Percentiles rank a stretch among this genome's conserved stretches.
Conservation (phyloP, 192 early-diverging fungal genomes). For the Coemansia sp. region DNA sequence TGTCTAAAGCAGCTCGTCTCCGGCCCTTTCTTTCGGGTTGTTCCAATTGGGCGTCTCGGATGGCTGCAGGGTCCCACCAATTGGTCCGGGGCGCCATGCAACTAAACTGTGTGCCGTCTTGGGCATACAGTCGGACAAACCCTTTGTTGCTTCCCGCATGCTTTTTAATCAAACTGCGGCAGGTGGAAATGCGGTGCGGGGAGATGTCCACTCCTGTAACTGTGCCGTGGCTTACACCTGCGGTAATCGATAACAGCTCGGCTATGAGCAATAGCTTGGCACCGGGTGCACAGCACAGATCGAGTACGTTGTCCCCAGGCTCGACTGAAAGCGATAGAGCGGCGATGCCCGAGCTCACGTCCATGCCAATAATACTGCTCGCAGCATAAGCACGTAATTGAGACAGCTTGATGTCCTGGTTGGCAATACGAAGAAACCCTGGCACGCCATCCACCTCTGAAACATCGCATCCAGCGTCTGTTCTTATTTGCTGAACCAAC, state of each 20-base stretch:
- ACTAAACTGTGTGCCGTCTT: conserved; percentile 81
- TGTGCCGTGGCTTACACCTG: conserved; percentile 59
- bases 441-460: conserved; percentile 54
- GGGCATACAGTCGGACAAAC: conserved; percentile 67
- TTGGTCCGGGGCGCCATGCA: conserved; percentile 61
- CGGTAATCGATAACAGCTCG: conserved; percentile 54
- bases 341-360: conserved; percentile 83
- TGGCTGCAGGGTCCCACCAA: conserved; percentile 38
- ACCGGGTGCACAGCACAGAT: conserved; percentile 86
- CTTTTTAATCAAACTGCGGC: conserved; percentile 72
- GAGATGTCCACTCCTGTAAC: conserved; percentile 93
- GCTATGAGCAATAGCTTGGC: conserved; percentile 83
- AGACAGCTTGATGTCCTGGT: conserved; percentile 50
- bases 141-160: conserved; percentile 54
- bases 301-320: conserved; percentile 82
- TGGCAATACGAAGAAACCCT: conserved; percentile 60
- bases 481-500: conserved; percentile 42
- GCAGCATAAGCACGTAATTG: conserved; percentile 52
- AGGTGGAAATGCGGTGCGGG: conserved; percentile 68
- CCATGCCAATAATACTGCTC: conserved; percentile 68
- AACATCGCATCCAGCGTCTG: conserved; percentile 56
- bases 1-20: not conserved
- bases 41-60: conserved; percentile 2
- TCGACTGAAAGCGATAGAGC: conserved; percentile 72
- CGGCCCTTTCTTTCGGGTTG: not conserved